Evolutionary conservation across 768 basidiomycete species (phyloP).

Genomic region (Sarcodon sp.): DNA sequence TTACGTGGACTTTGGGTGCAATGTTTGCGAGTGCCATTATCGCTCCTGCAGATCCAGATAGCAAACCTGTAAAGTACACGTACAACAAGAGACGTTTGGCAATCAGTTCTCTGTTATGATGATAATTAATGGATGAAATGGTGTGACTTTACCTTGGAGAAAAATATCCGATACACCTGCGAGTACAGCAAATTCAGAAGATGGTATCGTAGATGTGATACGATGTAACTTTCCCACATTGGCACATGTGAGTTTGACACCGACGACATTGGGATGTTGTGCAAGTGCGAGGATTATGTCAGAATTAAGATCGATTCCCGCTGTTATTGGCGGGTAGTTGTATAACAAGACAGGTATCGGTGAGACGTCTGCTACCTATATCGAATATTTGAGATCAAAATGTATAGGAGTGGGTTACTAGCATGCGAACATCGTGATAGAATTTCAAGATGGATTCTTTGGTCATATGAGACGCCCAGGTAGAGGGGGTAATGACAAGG

Average conservation of each 20-base stretch:
- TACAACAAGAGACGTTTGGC: too few species aligned
- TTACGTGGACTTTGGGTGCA: slow-evolving; percentile 40
- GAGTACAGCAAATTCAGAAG: slow-evolving; percentile 52
- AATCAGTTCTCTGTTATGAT: too few species aligned
- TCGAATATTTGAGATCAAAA: background rate
- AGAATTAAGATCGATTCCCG: slow-evolving; percentile 77
- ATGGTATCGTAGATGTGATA: slow-evolving; percentile 43
- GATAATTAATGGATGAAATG: too few species aligned
- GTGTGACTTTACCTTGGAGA: slow-evolving; percentile 16
- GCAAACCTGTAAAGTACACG: slow-evolving; percentile 19
- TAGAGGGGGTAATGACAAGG: slow-evolving; percentile 63
- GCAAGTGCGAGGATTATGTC: slow-evolving; percentile 60
- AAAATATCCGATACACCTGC: slow-evolving; percentile 67
- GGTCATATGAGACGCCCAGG: slow-evolving; percentile 57
- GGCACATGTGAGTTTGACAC: slow-evolving; percentile 76
- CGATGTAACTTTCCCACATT: slow-evolving; percentile 78
- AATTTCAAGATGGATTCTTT: slow-evolving; percentile 50
- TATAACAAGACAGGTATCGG: slow-evolving; percentile 71
- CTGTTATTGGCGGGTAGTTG: slow-evolving; percentile 75
- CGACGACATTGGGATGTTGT: slow-evolving; percentile 75
- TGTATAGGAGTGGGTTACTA: background rate
- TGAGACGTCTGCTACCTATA: slow-evolving; percentile 52
- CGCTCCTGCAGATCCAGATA: slow-evolving; percentile 27
- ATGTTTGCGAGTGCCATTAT: slow-evolving; percentile 28
- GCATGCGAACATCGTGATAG: slow-evolving; percentile 40